Percentiles rank a stretch among this genome's conserved stretches.
phyloP scores from a whole-genome alignment of 129 eudicot genomes.

The Flaveria brownii region DNA sequence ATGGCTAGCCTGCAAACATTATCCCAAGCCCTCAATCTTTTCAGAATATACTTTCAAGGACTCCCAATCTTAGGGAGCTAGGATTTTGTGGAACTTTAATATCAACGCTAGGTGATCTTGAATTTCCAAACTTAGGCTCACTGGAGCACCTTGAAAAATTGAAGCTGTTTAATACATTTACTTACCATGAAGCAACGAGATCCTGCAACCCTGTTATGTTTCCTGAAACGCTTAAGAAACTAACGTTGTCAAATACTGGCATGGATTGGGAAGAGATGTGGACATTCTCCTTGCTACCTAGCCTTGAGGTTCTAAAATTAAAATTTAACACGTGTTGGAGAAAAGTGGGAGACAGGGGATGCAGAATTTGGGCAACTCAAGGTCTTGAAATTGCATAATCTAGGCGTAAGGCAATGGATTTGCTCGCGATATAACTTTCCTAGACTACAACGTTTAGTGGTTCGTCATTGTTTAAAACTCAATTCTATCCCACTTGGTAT shows the following conservation, averaged over 20 bases:
- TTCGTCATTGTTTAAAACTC: conserved; percentile 20
- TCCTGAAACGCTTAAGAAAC: conserved; percentile 32
- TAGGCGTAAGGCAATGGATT: conserved; percentile 11
- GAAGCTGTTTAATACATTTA: conserved; percentile 20
- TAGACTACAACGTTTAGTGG: conserved; percentile 18
- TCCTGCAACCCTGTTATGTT: conserved; percentile 15
- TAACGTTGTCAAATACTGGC: conserved; percentile 11
- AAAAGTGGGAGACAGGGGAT: conserved; percentile 21
- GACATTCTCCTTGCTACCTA: conserved; percentile 5
- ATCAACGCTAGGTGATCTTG: background rate
- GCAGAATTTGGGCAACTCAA: conserved; percentile 20
- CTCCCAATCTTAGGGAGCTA: conserved; percentile 35
- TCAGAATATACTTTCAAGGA: conserved; percentile 10
- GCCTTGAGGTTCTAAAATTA: conserved; percentile 34
- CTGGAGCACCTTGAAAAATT: conserved; percentile 34
- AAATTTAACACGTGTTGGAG: conserved; percentile 1
- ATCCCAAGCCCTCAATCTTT: conserved; percentile 20
- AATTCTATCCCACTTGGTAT: conserved; percentile 19
- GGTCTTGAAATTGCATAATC: conserved; percentile 20
- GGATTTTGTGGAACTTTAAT: conserved; percentile 28
- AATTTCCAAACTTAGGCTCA: conserved; percentile 19
- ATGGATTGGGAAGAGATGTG: conserved; percentile 32
- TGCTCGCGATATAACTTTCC: conserved; percentile 18
- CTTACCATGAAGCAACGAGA: background rate
- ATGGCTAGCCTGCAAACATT: conserved; percentile 30